Conservation (phyloP, 2,329 filamentous ascomycete genomes). For the Pseudogymnoascus sp. region DNA sequence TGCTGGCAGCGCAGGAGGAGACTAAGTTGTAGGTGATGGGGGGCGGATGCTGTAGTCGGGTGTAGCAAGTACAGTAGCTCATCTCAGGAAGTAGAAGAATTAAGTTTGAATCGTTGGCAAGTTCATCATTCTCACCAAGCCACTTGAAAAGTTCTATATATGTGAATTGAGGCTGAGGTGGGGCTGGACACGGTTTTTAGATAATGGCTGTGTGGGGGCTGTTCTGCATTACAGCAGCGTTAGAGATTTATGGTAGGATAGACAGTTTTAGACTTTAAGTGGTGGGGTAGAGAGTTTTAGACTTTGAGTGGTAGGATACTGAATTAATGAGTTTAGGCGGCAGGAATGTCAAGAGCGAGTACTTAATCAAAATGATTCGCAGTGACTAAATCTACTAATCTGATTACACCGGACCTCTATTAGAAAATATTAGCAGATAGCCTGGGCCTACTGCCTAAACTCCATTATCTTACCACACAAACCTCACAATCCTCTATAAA, state of each 20-base stretch:
- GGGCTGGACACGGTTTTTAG: not conserved
- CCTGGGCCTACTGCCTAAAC: too few relatives aligned
- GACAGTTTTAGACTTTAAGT: not conserved
- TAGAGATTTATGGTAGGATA: not conserved
- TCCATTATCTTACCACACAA: too few relatives aligned
- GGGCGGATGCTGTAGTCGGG: constrained; percentile 12
- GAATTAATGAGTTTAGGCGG: too few relatives aligned
- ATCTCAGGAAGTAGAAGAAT: not conserved
- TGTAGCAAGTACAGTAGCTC: constrained; percentile 3
- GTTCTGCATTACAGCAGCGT: not conserved
- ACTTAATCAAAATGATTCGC: not conserved
- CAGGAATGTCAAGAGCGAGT: too few relatives aligned
- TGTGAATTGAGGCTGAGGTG: not conserved
- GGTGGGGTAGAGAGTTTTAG: too few relatives aligned
- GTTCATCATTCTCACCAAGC: not conserved
- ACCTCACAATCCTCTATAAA: not conserved
- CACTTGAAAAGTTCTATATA: not conserved
- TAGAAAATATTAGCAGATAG: too few relatives aligned
- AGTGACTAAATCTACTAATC: not conserved
- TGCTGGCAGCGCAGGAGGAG: constrained; percentile 27
- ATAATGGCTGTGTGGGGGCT: not conserved
- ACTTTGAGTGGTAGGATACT: not conserved
- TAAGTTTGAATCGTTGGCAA: not conserved
- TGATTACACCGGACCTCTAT: not conserved
- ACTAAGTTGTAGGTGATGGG: constrained; percentile 22